A percentile compares a stretch with the other conserved stretches of the same genome.
These are phyloP conservation scores for Solanum gracilifrons DNA, from an alignment of 257 asterid genomes.

Conservation along the genomic window DNA sequence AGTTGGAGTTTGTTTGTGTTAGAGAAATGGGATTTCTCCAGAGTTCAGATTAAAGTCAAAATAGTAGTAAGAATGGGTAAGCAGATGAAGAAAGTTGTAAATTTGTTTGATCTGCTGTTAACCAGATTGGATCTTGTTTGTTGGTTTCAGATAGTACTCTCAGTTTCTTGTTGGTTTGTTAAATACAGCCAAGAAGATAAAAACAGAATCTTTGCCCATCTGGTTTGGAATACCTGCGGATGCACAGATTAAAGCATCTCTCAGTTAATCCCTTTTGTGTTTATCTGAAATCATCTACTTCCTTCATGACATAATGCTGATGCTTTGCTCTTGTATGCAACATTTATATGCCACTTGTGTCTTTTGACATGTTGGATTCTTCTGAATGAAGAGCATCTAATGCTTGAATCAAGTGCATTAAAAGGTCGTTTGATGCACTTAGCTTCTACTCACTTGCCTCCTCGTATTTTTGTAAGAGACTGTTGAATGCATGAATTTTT, in stretches of 20 bases:
- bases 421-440: no score
- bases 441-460: not conserved
- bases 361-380: not conserved
- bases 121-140: not conserved
- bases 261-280: not conserved
- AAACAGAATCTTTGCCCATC: not conserved
- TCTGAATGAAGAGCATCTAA: not conserved
- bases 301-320: not conserved
- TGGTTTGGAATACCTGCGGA: not conserved
- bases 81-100: not conserved
- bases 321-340: not conserved
- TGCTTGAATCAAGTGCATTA: not conserved
- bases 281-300: not conserved
- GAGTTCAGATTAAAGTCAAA: not conserved
- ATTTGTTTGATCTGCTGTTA: not conserved
- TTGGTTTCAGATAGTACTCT: not conserved
- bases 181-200: not conserved
- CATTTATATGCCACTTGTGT: not conserved
- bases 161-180: not conserved
- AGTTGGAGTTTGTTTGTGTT: not conserved
- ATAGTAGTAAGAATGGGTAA: not conserved
- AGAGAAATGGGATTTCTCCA: conserved; percentile 13
- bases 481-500: not conserved
- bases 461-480: no score
- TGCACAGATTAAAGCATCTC: not conserved